Base-by-base conservation (phyloP, 352 stramenopile species). In the Achlya hypogyna region DNA sequence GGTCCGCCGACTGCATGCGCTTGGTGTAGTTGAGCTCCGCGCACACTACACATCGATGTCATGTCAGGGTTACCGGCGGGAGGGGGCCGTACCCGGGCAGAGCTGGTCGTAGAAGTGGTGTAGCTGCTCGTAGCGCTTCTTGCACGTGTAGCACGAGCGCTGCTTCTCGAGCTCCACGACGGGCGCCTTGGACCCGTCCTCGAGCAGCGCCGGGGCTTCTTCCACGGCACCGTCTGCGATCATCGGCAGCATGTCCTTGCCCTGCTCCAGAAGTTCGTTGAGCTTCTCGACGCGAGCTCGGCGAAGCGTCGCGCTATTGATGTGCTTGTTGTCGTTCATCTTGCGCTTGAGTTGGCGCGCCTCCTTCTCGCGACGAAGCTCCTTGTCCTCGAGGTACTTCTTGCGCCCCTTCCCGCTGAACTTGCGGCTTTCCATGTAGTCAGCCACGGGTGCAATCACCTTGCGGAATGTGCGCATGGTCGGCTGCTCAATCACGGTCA, bases 81-180 rank as follows among this genome's bases (percentile, higher is more conserved):
- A 56, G 10, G 25, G 4, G 22, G 18, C 43, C 65, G 31, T 51
- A 71, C 81, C 73, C 28, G 94, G 94, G 65, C 96, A 99, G 8
- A 99, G 73, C 75, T 98, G 93, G 72, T 98, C 95, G 72, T 95
- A 96, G 72, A 98, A 99, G 74, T 98, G 97, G 65, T 97, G 82
- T 67, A 98, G 96, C 62, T 97, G 86, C 51, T 96, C 86, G 63
- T 97, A 99, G 38, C 94, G 88, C 12, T 79, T 76, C 73, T 98
- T 98, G 77, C 96, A 99, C 43, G 88, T 88, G 78, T 99, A 99
- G 77, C 96, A 99, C 29, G 96, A 98, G 5, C 95, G 88, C 29
- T 79, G 76, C 68, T 79, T 87, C 22, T 78, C 47, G n/a, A 67
- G 32, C 38, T 54, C 59, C 0, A 47, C 60, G 72, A 0, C 72